Conservation (phyloP, 495 filamentous ascomycete species). For the Melanomma pulvis-pyrius region DNA sequence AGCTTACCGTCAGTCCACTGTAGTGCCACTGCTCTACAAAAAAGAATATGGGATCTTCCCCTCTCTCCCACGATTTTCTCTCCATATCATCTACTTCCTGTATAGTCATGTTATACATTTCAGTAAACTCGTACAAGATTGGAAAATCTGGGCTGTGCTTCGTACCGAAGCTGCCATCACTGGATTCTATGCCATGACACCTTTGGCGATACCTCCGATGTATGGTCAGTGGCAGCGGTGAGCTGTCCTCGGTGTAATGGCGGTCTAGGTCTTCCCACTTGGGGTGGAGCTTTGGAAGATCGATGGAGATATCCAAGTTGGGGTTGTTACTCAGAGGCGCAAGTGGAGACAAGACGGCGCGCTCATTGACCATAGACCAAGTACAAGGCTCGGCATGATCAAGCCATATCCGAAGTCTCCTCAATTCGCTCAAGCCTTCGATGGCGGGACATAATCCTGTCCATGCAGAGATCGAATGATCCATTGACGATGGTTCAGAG, state of each 20-base stretch:
- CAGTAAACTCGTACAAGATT: background rate
- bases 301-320: constrained; percentile 5
- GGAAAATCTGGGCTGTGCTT: constrained; percentile 6
- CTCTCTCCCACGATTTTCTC: background rate
- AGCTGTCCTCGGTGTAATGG: constrained; percentile 10
- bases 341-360: constrained; percentile 22
- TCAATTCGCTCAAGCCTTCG: background rate
- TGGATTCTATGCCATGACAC: constrained; percentile 5
- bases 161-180: background rate
- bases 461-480: constrained; percentile 6
- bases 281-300: constrained; percentile 14
- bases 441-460: constrained; percentile 4
- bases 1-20: no score
- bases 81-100: constrained; percentile 6
- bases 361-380: constrained; percentile 23
- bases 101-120: background rate
- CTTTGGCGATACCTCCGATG: constrained; percentile 9
- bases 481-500: constrained; percentile 2
- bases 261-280: constrained; percentile 5
- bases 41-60: background rate
- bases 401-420: constrained; percentile 18
- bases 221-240: constrained; percentile 5
- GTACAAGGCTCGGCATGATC: constrained; percentile 10
- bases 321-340: background rate
- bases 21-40: no score